These are phyloP conservation scores for Cyberlindnera lachancei DNA, from an alignment of 805 yeast genomes.

Conservation along the genomic window DNA sequence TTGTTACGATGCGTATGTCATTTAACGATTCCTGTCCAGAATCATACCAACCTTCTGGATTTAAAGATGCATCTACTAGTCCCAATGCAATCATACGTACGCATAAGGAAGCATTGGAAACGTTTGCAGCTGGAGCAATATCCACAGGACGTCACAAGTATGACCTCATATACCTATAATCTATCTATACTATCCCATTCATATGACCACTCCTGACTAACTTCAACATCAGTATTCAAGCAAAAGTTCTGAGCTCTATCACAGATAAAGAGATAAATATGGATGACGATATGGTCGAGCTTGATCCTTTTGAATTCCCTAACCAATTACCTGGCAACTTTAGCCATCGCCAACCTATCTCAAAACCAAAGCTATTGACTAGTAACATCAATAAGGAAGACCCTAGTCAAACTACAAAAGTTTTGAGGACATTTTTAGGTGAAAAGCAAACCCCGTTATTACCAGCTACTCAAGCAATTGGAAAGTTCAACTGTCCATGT, in stretches of 20 bases:
- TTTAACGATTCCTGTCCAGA: conserved; percentile 41
- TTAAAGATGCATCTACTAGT: conserved; percentile 34
- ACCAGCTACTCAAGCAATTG: conserved; percentile 25
- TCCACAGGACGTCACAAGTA: conserved; percentile 25
- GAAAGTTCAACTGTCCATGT: conserved; percentile 19
- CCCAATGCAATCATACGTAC: conserved; percentile 28
- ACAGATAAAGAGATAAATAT: conserved; percentile 2
- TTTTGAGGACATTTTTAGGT: conserved; percentile 23
- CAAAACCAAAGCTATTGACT: too few relatives aligned
- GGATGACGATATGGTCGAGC: conserved; percentile 7
- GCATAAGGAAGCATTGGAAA: conserved; percentile 3
- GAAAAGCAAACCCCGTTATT: conserved; percentile 13
- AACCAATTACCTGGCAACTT: neutral
- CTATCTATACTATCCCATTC: too few relatives aligned
- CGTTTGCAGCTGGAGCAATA: conserved; percentile 23
- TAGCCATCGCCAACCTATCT: too few relatives aligned
- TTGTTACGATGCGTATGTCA: conserved; percentile 38
- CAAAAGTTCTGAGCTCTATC: conserved; percentile 24
- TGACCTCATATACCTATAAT: neutral
- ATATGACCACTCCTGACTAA: too few relatives aligned
- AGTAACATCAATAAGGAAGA: too few relatives aligned
- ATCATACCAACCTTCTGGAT: conserved; percentile 41
- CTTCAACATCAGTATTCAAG: conserved; percentile 13
- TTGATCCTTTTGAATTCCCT: conserved; percentile 17
- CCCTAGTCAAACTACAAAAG: conserved; percentile 27